Evolutionary conservation across 495 filamentous ascomycete genomes (phyloP), one percentile per base, ranked within the genome.

Genomic region (Halenospora varia): DNA sequence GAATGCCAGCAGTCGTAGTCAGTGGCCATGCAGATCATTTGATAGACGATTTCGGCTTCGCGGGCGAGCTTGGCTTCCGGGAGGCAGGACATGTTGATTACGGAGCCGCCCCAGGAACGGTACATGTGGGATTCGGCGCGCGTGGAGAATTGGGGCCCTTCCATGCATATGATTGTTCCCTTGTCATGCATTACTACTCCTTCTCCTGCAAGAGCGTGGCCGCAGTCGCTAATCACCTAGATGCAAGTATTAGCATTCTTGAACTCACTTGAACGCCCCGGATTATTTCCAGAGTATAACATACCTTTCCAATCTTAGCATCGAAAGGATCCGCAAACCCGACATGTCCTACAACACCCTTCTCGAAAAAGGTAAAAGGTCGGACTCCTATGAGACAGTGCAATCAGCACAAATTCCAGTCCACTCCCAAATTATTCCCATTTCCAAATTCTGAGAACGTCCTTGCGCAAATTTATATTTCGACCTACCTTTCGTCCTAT

Each of bases 1-100:
- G 71, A 74, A 68, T 89, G 88, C 94, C 94, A 97, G 82, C 92
- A 96, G 72, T 99, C 95, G 66, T 99, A 99, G 74, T 99, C 94
- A 20, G 94, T 99, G 24, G 88, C 86, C 95, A 99, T 99, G 78
- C 93, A 97, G 63, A 99, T 93, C 83, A 97, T 93, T 75, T 93
- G 90, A 68, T 96, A 97, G 15, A 87, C 88, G 61, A 99, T 87
- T 76, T 99, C 95, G 3, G 95, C 95, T 77, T 99, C 94, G 26
- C 88, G 81, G 24, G 94, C 94, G 11, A 99, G 84, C 77, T 97
- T 97, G 26, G 93, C 87, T 76, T 99, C 94, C 22, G 94, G 94
- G n/a, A 97, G 80, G 20, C 87, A 84, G 51, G 88, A 92, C 94
- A 99, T 99, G 78, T 97, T 97, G 77, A 99, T 96, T 2, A 96